phyloP scores from a whole-genome alignment of 164 flowering plant species.

The Berberis vulgaris region DNA sequence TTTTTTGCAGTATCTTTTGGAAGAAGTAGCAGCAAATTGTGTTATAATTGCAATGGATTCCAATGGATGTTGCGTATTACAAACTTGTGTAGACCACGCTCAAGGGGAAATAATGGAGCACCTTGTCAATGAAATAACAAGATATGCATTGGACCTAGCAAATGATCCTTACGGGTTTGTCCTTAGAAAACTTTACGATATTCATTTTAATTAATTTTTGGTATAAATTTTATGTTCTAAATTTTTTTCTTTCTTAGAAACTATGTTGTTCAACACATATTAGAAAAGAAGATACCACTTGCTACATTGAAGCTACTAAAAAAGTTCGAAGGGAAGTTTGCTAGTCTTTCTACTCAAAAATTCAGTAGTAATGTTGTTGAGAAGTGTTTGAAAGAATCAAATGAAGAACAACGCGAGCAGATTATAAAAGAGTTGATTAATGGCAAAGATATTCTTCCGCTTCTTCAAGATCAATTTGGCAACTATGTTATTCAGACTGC shows the following conservation, averaged over 20 bases:
- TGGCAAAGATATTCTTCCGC: constrained; percentile 3
- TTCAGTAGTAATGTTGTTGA: constrained; percentile 46
- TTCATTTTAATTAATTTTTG: too few relatives aligned
- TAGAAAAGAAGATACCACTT: constrained; percentile 11
- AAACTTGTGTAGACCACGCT: constrained; percentile 23
- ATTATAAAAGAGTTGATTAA: constrained; percentile 27
- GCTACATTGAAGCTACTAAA: constrained; percentile 6
- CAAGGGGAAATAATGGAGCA: constrained; percentile 12
- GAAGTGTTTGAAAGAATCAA: constrained; percentile 15
- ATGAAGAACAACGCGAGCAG: constrained; percentile 1
- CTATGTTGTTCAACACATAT: constrained; percentile 44
- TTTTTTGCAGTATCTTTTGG: constrained; percentile 25
- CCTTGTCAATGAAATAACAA: constrained; percentile 20
- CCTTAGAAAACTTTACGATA: not conserved
- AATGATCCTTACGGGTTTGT: constrained; percentile 40
- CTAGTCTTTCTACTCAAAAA: constrained; percentile 27
- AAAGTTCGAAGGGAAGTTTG: constrained; percentile 25
- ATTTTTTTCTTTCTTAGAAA: constrained; percentile 27
- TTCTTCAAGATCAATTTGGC: constrained; percentile 25
- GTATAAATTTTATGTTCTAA: too few relatives aligned
- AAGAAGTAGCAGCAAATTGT: constrained; percentile 22
- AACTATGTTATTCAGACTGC: constrained; percentile 40
- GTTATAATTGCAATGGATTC: constrained; percentile 28
- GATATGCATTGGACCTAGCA: constrained; percentile 23
- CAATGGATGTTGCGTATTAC: constrained; percentile 39